A percentile compares a stretch with the other conserved stretches of the same genome.
Evolutionary conservation across 139 green algal species (phyloP).

Genomic region (Micromonas pusilla): DNA sequence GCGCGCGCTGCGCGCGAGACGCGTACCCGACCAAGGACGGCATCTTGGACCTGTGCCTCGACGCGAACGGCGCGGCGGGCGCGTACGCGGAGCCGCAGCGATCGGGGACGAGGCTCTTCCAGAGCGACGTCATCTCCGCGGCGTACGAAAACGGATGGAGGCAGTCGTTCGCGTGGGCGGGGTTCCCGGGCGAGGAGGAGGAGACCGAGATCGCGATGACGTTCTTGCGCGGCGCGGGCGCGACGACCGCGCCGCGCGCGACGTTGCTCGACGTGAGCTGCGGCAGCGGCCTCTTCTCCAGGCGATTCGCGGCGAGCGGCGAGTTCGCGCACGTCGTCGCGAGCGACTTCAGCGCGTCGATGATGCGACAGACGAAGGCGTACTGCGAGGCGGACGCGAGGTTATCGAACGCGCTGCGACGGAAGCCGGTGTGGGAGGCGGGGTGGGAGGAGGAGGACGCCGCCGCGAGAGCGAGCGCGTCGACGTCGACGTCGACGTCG

Average conservation of each 20-base stretch:
- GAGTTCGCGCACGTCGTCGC: background rate
- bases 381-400: background rate
- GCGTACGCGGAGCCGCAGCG: background rate
- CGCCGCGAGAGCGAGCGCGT: too few relatives aligned
- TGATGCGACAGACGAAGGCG: background rate
- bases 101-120: background rate
- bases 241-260: background rate
- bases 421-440: too few relatives aligned
- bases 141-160: slow-evolving; percentile 92
- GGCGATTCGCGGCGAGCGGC: background rate
- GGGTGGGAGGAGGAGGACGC: background rate
- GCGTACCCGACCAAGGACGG: background rate
- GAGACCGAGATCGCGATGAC: slow-evolving; percentile 28
- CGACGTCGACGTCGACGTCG: background rate
- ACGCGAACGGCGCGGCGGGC: background rate
- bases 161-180: slow-evolving; percentile 76
- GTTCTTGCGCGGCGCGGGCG: slow-evolving; percentile 37
- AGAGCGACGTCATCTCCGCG: background rate
- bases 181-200: slow-evolving; percentile 53
- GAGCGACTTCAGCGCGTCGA: background rate
- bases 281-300: slow-evolving; percentile 9
- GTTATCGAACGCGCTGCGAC: too few relatives aligned
- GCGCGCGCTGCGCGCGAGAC: background rate
- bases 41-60: background rate
- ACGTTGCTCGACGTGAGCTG: background rate